These are phyloP conservation scores for Logfia minima DNA, from an alignment of 129 eudicot species.

Conservation along the genomic window DNA sequence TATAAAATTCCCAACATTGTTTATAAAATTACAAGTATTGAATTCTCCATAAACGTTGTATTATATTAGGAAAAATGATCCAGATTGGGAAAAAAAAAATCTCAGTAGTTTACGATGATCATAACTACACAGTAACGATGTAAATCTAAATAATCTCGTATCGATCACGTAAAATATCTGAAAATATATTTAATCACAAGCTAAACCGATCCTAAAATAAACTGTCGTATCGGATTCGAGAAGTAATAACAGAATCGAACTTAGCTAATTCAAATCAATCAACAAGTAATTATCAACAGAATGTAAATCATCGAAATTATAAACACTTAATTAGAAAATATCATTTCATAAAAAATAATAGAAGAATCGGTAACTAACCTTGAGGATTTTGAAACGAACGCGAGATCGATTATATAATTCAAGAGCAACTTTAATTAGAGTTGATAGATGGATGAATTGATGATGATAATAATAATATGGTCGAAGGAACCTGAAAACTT, in stretches of 20 bases:
- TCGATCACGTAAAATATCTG: not conserved
- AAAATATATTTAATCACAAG: not conserved
- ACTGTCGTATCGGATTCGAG: not conserved
- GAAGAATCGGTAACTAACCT: constrained; percentile 23
- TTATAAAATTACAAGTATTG: no score
- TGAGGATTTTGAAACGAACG: constrained; percentile 12
- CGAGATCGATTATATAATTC: not conserved
- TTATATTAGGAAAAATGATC: no score
- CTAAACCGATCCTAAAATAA: not conserved
- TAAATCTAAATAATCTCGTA: not conserved
- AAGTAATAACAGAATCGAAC: not conserved
- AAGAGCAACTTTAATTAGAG: not conserved
- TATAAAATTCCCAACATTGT: no score
- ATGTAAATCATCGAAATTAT: not conserved
- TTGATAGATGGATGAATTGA: not conserved
- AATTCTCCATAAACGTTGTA: no score
- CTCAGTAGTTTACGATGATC: no score
- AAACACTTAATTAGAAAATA: not conserved
- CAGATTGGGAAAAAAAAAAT: no score
- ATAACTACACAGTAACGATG: not conserved
- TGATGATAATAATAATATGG: not conserved
- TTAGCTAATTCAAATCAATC: constrained; percentile 7
- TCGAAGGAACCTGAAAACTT: constrained; percentile 12
- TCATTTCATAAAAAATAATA: not conserved
- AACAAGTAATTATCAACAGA: not conserved